These are phyloP conservation scores for Aethionema arabicum DNA, from an alignment of 345 rosid species.

Conservation along the genomic window DNA sequence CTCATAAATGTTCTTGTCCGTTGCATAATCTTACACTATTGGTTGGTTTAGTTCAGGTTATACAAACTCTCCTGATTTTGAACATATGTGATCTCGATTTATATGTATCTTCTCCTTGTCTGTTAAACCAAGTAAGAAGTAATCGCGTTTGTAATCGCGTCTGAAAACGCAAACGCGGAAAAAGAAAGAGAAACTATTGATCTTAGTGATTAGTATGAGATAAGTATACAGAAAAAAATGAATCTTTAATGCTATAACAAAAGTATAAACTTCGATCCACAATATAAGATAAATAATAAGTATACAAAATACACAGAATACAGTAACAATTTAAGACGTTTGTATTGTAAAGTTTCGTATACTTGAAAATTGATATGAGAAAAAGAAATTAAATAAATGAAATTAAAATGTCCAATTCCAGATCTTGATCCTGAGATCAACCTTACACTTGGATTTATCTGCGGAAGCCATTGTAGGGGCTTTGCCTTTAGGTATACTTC, in stretches of 20 bases:
- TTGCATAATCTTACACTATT: slow-evolving; percentile 19
- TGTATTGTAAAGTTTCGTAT: background rate
- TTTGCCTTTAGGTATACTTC: slow-evolving; percentile 60
- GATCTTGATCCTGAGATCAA: slow-evolving; percentile 83
- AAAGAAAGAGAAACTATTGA: no score
- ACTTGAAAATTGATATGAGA: background rate
- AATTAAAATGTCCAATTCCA: slow-evolving; percentile 57
- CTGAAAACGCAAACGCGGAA: no score
- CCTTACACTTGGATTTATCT: slow-evolving; percentile 58
- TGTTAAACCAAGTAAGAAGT: no score
- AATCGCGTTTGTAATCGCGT: no score
- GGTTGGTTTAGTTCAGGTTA: slow-evolving; percentile 23
- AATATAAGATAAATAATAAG: background rate
- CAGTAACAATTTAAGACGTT: background rate
- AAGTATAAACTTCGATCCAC: no score
- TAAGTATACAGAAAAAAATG: no score
- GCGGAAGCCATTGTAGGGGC: slow-evolving; percentile 53
- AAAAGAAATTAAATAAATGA: no score
- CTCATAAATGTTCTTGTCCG: slow-evolving; percentile 19
- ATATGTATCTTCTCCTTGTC: no score
- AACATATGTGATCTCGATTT: background rate
- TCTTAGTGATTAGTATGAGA: no score
- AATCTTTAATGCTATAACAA: no score
- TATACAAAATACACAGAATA: slow-evolving; percentile 1
- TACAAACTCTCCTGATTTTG: slow-evolving; percentile 19